phyloP scores from a whole-genome alignment of 176 grass and related monocot genomes.

The Zoysia japonica region DNA sequence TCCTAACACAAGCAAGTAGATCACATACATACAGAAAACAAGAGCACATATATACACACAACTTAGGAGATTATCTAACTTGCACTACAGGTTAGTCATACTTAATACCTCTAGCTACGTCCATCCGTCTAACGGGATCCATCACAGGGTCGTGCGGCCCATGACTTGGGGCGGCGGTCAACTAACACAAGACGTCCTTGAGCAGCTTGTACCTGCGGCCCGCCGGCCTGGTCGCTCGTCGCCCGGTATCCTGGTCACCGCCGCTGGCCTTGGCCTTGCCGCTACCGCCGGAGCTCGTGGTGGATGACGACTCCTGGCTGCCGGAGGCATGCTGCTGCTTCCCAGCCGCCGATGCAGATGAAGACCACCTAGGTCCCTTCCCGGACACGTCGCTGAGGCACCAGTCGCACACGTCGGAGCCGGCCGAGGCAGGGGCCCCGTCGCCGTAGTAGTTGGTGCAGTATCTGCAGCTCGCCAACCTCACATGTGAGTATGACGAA shows the following conservation, averaged over 20 bases:
- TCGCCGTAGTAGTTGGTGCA: slow-evolving; percentile 96
- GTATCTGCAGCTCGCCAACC: slow-evolving; percentile 46
- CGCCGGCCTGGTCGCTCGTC: slow-evolving; percentile 52
- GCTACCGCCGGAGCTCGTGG: slow-evolving; percentile 46
- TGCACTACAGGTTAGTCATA: slow-evolving; percentile 29
- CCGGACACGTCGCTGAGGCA: slow-evolving; percentile 62
- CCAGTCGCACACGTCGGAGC: slow-evolving; percentile 80
- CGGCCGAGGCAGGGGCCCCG: slow-evolving; percentile 36
- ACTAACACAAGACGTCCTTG: slow-evolving; percentile 91
- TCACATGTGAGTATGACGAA: background rate
- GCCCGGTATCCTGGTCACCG: slow-evolving; percentile 34
- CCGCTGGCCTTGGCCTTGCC: background rate
- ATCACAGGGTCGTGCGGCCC: slow-evolving; percentile 5
- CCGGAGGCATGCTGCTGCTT: slow-evolving; percentile 39
- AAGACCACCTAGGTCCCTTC: slow-evolving; percentile 31
- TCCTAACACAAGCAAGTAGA: slow-evolving; percentile 5
- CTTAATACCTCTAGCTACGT: slow-evolving; percentile 4
- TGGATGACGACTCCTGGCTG: slow-evolving; percentile 34
- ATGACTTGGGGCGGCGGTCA: slow-evolving; percentile 17
- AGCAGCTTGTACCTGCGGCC: slow-evolving; percentile 98
- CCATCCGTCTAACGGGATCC: background rate
- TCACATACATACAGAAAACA: background rate
- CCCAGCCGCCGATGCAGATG: background rate
- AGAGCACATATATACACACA: slow-evolving; percentile 27
- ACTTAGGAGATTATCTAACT: slow-evolving; percentile 27